Evolutionary conservation across 176 grass and related monocot species (phyloP).

Genomic region (Oryza coarctata): DNA sequence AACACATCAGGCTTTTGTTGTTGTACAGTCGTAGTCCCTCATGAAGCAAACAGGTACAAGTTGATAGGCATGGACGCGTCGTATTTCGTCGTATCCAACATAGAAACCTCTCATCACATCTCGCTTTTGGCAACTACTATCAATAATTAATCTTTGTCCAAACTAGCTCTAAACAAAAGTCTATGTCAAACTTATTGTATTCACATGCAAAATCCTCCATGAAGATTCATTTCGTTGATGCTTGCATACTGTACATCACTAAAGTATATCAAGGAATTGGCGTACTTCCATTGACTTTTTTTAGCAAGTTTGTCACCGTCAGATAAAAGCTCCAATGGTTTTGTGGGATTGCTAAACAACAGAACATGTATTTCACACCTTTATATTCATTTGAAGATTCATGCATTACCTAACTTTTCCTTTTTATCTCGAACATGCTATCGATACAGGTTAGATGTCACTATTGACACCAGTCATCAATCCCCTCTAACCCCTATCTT

Average conservation of each 20-base stretch:
- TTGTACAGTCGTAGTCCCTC: constrained; percentile 1
- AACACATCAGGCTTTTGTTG: not conserved
- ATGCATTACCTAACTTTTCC: too few species aligned
- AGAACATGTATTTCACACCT: not conserved
- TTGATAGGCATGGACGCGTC: not conserved
- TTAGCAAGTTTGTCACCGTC: not conserved
- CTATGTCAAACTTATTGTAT: not conserved
- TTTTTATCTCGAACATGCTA: not conserved
- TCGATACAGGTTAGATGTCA: not conserved
- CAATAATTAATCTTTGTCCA: not conserved
- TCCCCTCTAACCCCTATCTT: too few species aligned
- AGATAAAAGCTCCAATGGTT: not conserved
- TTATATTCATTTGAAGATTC: not conserved
- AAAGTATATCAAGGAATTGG: not conserved
- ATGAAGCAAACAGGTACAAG: not conserved
- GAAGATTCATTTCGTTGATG: not conserved
- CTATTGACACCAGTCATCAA: not conserved
- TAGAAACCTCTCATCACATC: not conserved
- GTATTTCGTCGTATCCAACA: not conserved
- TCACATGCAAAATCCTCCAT: not conserved
- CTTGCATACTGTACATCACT: not conserved
- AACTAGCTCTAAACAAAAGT: not conserved
- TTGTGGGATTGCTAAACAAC: too few species aligned
- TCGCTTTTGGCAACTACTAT: constrained; percentile 1
- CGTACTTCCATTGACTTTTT: not conserved